Conservation (phyloP, 2,329 filamentous ascomycete species). For the Aspergillus novofumigatus region DNA sequence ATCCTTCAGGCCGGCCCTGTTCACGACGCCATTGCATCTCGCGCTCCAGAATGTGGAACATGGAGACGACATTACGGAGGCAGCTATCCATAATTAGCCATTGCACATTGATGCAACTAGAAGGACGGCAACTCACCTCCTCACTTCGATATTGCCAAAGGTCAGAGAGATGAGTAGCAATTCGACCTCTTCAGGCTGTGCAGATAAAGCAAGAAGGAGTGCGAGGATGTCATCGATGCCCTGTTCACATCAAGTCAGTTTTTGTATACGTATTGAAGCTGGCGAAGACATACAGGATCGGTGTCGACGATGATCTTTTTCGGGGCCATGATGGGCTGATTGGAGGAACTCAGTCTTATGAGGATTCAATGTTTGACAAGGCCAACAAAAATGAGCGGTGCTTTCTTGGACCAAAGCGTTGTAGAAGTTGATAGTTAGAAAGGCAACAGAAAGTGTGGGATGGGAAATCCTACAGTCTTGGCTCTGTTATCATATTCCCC, state of each 20-base stretch:
- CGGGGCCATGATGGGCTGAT: constrained; percentile 59
- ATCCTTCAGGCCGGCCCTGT: constrained; percentile 64
- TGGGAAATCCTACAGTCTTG: background rate
- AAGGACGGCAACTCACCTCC: constrained; percentile 54
- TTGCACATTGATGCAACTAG: background rate
- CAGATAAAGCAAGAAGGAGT: constrained; percentile 78
- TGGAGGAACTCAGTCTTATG: no score
- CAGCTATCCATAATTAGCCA: constrained; percentile 52
- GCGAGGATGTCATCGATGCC: constrained; percentile 91
- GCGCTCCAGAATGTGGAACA: constrained; percentile 89
- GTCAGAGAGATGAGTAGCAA: constrained; percentile 81
- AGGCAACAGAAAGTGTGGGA: background rate
- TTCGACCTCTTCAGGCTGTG: constrained; percentile 78
- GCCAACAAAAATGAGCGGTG: background rate
- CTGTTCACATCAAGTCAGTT: constrained; percentile 17
- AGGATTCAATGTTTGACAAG: background rate
- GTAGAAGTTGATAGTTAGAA: background rate
- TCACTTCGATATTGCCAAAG: constrained; percentile 87
- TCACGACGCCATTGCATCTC: constrained; percentile 78
- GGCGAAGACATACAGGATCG: constrained; percentile 63
- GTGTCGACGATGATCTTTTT: constrained; percentile 92
- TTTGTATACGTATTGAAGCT: background rate
- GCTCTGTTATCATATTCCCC: background rate
- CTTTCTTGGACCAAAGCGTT: background rate
- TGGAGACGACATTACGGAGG: constrained; percentile 78